Conservation (phyloP, 164 flowering plant species). For the Dillenia turbinata region DNA sequence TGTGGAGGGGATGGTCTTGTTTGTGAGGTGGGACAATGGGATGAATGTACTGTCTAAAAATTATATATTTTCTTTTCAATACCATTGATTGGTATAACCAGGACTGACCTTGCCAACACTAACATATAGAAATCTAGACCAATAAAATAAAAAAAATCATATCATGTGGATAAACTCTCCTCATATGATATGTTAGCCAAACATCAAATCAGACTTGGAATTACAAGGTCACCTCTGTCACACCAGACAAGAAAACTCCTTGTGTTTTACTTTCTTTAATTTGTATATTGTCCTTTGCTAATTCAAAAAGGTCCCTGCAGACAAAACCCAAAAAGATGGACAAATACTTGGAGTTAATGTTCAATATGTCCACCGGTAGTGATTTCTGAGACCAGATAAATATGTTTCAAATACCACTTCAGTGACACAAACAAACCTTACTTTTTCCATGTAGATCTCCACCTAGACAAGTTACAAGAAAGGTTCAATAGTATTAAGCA, state of each 20-base stretch:
- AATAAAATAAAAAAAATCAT: no score
- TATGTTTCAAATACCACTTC: background rate
- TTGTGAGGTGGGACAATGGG: no score
- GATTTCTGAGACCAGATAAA: background rate
- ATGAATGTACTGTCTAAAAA: no score
- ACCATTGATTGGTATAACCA: no score
- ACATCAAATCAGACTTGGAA: constrained; percentile 1
- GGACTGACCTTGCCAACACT: no score
- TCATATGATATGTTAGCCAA: background rate
- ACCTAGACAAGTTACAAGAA: constrained; percentile 41
- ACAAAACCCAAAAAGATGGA: background rate
- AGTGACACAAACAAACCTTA: constrained; percentile 49
- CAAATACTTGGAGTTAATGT: background rate
- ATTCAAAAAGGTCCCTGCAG: constrained; percentile 80
- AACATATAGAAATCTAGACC: no score
- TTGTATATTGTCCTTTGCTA: constrained; percentile 74
- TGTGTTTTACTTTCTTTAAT: constrained; percentile 68
- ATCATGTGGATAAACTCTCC: background rate
- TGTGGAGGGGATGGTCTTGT: no score
- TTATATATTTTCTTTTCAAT: no score
- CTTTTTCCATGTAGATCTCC: constrained; percentile 92
- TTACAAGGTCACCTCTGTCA: constrained; percentile 55
- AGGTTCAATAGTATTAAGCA: background rate
- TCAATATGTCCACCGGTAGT: background rate
- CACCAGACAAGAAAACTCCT: constrained; percentile 66